Base-by-base conservation (phyloP, 83 land plant genomes). In the Thuja plicata region DNA sequence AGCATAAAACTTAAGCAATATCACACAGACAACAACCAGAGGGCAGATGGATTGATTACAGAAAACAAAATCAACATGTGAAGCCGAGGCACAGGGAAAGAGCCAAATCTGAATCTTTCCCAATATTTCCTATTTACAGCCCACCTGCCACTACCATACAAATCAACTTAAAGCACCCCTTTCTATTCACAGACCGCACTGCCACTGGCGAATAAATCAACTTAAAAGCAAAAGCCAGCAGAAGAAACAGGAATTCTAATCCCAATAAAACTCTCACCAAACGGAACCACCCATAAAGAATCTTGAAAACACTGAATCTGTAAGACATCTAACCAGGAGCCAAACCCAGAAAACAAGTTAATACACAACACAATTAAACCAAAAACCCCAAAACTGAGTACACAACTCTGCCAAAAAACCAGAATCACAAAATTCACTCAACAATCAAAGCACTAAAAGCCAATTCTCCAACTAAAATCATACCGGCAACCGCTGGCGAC, bases 401-500 rank as follows among this genome's bases (percentile, higher is more conserved):
- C 35, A 38, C 12, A 34, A 34, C 15, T 16, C 15, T 34, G 17
- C 13, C 78, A 5, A 43, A 3, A 41, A 1, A 30, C 9, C 77
- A 27, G 2, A 32, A 10, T 30, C 78, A n/a, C 34, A 2, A 76
- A 32, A 35, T 32, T 76, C 5, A 84, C 57, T 30, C 40, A 62
- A 84, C 12, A 79, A 70, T 43, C 3, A 54, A 54, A 54, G 19
- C 57, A 15, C 57, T 54, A 0, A 3, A 54, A 54, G 19, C 57
- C 57, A 54, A 54, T 54, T 54, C 57, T 54, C 19, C 57, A 54
- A 54, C 13, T 11, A 12, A 54, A 54, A 3, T 15, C 57, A 54
- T 87, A 93, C 94, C 91, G 86, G 89, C 94, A 92, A 38, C 73
- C 50, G 32, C 57, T 37, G 4, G 91, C 89, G 41, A 92, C 80